These are phyloP conservation scores for Sarocladium kiliense DNA, from an alignment of 2,329 filamentous ascomycete genomes.

Conservation along the genomic window DNA sequence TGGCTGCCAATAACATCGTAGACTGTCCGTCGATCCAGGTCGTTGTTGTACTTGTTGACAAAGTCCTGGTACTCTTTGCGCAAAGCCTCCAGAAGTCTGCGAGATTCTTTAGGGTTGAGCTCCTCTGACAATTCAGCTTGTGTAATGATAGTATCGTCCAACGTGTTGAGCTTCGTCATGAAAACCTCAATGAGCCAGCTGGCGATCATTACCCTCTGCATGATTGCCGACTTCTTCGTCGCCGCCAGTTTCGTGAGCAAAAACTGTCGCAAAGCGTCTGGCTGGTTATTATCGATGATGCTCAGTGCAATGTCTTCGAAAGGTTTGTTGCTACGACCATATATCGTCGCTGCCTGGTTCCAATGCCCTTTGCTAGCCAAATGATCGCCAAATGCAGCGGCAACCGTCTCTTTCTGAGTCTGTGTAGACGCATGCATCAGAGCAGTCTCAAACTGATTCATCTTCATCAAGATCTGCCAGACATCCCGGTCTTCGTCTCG, in stretches of 20 bases:
- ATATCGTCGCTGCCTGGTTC: slow-evolving; percentile 80
- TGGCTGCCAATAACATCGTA: slow-evolving; percentile 97
- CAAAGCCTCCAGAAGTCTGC: slow-evolving; percentile 64
- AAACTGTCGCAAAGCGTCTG: slow-evolving; percentile 87
- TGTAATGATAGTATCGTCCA: slow-evolving; percentile 91
- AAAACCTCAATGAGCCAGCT: slow-evolving; percentile 94
- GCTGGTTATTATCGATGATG: slow-evolving; percentile 85
- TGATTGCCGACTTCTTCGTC: slow-evolving; percentile 75
- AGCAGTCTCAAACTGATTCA: slow-evolving; percentile 83
- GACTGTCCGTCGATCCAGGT: slow-evolving; percentile 84
- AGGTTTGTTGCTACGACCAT: slow-evolving; percentile 91
- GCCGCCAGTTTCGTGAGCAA: slow-evolving; percentile 76
- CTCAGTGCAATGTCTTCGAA: slow-evolving; percentile 93
- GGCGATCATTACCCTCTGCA: slow-evolving; percentile 94
- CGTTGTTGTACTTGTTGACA: slow-evolving; percentile 74
- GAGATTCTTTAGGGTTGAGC: slow-evolving; percentile 64
- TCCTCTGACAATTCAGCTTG: slow-evolving; percentile 75
- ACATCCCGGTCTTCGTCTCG: slow-evolving; percentile 87
- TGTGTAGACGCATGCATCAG: slow-evolving; percentile 77
- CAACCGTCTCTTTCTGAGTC: slow-evolving; percentile 82
- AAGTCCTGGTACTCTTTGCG: slow-evolving; percentile 85
- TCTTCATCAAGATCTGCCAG: slow-evolving; percentile 87
- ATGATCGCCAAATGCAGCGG: slow-evolving; percentile 86
- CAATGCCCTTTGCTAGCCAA: slow-evolving; percentile 77
- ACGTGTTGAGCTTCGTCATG: slow-evolving; percentile 92